Base-by-base conservation (phyloP, 176 grass and related monocot species). In the Puccinellia tenuiflora region DNA sequence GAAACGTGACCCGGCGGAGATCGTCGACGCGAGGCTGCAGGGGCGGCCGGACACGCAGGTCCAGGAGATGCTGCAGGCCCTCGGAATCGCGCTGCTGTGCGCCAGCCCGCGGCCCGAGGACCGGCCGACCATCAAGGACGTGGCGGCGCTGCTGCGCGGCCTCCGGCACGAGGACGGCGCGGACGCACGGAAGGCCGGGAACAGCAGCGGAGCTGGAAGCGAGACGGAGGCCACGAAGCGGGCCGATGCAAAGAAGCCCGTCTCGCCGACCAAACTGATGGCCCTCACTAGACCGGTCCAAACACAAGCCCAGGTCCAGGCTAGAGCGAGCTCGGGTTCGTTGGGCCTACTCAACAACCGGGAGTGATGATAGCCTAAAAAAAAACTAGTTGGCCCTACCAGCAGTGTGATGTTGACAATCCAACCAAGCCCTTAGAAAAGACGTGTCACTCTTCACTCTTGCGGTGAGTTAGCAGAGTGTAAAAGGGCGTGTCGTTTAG, bases 31-130 rank as follows among this genome's bases (percentile, higher is more conserved):
- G 3, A 61, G 83, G 59, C 62, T 94, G 28, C 91, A 94, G 16
- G 90, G 91, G 0, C 63, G 90, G 17, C 89, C 91, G 0, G 89
- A 97, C 16, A 57, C 87, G 0, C 91, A 92, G 67, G 87, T 94
- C 0, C 94, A 92, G 38, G 94, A 97, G 87, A 97, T 97, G 92
- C 46, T 97, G 37, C 94, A 97, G n/a, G 90, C 94, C 1, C 85
- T 97, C 0, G 92, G 94, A 21, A 97, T 97, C 46, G 94, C 92
- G 0, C 86, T 97, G 21, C 33, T 97, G 0, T 97, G 94, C 21
- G 85, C 90, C 5, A 97, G 90, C 88, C 77, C 88, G 14, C 84
- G 90, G 0, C 86, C 88, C 0, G 84, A 94, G 73, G 94, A 97
- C 62, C 87, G 92, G 21, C 92, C 92, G 5, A 65, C 75, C 25